These are phyloP conservation scores for Mangifera indica DNA, from an alignment of 345 rosid genomes.

Conservation along the genomic window DNA sequence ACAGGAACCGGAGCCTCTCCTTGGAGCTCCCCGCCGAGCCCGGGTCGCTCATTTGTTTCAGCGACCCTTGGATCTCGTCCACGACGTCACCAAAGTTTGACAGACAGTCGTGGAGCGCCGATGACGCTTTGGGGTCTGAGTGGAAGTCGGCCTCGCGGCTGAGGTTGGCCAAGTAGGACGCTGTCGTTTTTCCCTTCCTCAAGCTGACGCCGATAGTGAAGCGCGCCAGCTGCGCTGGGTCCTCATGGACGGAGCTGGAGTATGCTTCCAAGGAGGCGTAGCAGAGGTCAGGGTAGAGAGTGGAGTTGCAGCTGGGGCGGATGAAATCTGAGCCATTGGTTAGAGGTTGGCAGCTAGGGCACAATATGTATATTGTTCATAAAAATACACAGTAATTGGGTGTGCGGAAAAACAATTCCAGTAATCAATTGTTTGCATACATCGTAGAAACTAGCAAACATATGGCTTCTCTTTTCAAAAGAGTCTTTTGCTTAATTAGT, in stretches of 20 bases:
- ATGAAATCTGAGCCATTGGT: conserved; percentile 54
- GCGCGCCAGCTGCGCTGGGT: conserved; percentile 61
- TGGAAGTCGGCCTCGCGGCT: conserved; percentile 60
- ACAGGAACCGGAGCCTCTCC: no score
- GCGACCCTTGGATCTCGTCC: no score
- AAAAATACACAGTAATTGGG: no score
- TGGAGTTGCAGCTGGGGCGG: no score
- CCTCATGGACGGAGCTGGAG: conserved; percentile 47
- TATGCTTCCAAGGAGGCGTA: conserved; percentile 57
- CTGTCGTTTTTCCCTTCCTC: conserved; percentile 49
- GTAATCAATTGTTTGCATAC: no score
- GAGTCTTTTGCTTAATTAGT: no score
- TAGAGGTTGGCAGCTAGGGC: no score
- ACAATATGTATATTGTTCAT: no score
- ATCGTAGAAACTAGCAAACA: no score
- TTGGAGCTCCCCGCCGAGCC: conserved; percentile 35
- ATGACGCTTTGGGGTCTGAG: conserved; percentile 43
- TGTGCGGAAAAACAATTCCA: no score
- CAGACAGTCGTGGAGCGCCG: conserved; percentile 86
- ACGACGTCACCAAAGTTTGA: conserved; percentile 79
- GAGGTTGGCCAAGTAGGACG: conserved; percentile 52
- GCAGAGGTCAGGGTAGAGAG: conserved; percentile 82
- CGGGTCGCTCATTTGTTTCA: conserved; percentile 61
- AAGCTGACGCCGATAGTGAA: conserved; percentile 58
- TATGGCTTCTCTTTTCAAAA: no score